A percentile compares a stretch with the other conserved stretches of the same genome.
Evolutionary conservation across 345 rosid species (phyloP).

Genomic region (Lepidium sativum): DNA sequence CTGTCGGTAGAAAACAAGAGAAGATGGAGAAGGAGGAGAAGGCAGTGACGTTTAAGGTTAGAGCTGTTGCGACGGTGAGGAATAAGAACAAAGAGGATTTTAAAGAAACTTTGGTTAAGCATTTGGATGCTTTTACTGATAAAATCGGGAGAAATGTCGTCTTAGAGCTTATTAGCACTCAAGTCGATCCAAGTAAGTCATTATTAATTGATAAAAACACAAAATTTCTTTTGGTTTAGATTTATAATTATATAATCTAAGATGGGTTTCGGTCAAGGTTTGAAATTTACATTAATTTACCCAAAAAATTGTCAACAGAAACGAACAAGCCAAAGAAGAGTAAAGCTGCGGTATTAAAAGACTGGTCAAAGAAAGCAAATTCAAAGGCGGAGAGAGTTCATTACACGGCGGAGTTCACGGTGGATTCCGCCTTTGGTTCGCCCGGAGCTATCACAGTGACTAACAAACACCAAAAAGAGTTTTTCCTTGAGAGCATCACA

Average conservation of each 20-base stretch:
- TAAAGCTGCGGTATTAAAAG: constrained; percentile 56
- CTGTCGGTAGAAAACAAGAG: neutral
- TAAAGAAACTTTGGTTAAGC: constrained; percentile 63
- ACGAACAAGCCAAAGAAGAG: constrained; percentile 80
- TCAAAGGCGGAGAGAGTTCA: constrained; percentile 76
- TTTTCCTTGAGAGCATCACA: constrained; percentile 76
- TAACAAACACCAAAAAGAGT: constrained; percentile 88
- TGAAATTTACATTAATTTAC: neutral
- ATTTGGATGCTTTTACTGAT: constrained; percentile 64
- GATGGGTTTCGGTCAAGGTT: constrained; percentile 4
- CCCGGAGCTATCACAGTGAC: constrained; percentile 85
- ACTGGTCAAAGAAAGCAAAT: constrained; percentile 81
- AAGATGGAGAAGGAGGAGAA: constrained; percentile 26
- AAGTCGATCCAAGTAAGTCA: constrained; percentile 91
- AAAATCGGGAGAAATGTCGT: constrained; percentile 75
- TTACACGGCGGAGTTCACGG: constrained; percentile 72
- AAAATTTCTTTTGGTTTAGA: neutral
- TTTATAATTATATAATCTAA: neutral
- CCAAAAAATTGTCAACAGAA: constrained; percentile 27
- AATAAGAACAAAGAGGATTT: constrained; percentile 78
- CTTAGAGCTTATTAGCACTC: constrained; percentile 73
- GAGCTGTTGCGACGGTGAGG: constrained; percentile 68
- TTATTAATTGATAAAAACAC: no score
- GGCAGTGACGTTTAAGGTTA: constrained; percentile 57
- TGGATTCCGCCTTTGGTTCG: constrained; percentile 62